Evolutionary conservation across 495 filamentous ascomycete species (phyloP).

Genomic region (Hapsidospora chrysogenum): DNA sequence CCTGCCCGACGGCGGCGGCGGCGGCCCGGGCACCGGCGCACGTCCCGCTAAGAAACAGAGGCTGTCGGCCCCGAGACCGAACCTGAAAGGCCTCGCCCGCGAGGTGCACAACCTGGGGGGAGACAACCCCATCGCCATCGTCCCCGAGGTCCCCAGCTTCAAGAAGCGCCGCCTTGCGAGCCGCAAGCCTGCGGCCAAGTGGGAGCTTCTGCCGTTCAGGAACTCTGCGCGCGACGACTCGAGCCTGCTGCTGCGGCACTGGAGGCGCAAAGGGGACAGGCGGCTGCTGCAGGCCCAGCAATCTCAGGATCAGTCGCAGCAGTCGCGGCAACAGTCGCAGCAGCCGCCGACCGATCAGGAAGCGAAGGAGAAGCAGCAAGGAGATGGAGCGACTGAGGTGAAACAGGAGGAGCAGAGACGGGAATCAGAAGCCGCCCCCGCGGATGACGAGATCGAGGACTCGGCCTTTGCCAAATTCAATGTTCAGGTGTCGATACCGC

Average conservation of each 20-base stretch:
- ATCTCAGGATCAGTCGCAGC: constrained; percentile 6
- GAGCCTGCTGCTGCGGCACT: constrained; percentile 48
- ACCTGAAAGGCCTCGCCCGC: constrained; percentile 37
- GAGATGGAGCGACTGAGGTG: constrained; percentile 5
- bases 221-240: constrained; percentile 35
- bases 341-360: constrained; percentile 2
- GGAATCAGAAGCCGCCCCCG: constrained; percentile 6
- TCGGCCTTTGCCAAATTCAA: constrained; percentile 66
- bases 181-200: constrained; percentile 46
- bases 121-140: constrained; percentile 30
- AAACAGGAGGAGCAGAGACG: too few species aligned
- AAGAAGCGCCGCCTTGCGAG: constrained; percentile 30
- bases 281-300: constrained; percentile 1
- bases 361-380: constrained; percentile 5
- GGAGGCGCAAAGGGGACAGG: constrained; percentile 32
- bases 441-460: constrained; percentile 24
- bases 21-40: constrained; percentile 17
- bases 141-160: constrained; percentile 25
- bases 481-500: constrained; percentile 51
- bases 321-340: constrained; percentile 3
- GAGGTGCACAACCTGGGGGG: constrained; percentile 42
- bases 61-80: constrained; percentile 47
- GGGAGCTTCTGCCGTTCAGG: constrained; percentile 34
- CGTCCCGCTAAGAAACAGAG: constrained; percentile 67
- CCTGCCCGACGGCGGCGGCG: constrained; percentile 42